A percentile compares a stretch with the other conserved stretches of the same genome.
These are phyloP conservation scores for Penicillium flavigenum DNA, from an alignment of 495 filamentous ascomycete species.

Conservation along the genomic window DNA sequence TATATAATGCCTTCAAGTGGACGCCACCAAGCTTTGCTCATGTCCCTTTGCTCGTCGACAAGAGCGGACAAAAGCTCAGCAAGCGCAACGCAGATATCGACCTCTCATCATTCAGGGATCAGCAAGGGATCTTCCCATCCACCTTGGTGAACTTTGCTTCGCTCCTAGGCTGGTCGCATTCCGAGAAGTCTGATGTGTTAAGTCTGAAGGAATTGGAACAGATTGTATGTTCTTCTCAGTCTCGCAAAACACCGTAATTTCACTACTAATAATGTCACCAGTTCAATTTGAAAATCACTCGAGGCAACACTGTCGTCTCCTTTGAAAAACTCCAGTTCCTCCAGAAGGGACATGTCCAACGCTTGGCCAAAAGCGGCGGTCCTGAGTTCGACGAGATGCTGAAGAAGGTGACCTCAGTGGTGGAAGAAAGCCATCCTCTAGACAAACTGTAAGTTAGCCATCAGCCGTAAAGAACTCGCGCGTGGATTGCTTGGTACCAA, in stretches of 20 bases:
- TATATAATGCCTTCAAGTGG: constrained; percentile 92
- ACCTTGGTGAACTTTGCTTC: constrained; percentile 81
- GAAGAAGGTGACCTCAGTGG: constrained; percentile 33
- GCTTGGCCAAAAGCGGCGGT: constrained; percentile 35
- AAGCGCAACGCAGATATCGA: constrained; percentile 77
- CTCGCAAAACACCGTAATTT: neutral
- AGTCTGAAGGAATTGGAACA: constrained; percentile 64
- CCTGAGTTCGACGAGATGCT: constrained; percentile 52
- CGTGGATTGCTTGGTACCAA: neutral
- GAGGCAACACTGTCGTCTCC: constrained; percentile 83
- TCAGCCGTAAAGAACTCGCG: neutral
- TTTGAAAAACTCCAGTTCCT: constrained; percentile 78
- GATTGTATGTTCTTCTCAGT: constrained; percentile 47
- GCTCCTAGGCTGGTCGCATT: constrained; percentile 82
- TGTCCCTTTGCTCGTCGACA: constrained; percentile 79
- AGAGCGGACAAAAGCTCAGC: constrained; percentile 77
- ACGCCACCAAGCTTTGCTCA: constrained; percentile 79
- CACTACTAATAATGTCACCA: constrained; percentile 28
- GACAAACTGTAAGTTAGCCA: constrained; percentile 31
- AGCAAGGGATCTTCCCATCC: constrained; percentile 65
- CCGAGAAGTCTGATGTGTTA: constrained; percentile 64
- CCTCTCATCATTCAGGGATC: constrained; percentile 64
- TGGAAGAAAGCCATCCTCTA: constrained; percentile 31
- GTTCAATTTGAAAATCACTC: constrained; percentile 83
- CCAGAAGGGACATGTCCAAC: constrained; percentile 67